Conservation (phyloP, 2,329 filamentous ascomycete genomes). For the Fusarium nanum region DNA sequence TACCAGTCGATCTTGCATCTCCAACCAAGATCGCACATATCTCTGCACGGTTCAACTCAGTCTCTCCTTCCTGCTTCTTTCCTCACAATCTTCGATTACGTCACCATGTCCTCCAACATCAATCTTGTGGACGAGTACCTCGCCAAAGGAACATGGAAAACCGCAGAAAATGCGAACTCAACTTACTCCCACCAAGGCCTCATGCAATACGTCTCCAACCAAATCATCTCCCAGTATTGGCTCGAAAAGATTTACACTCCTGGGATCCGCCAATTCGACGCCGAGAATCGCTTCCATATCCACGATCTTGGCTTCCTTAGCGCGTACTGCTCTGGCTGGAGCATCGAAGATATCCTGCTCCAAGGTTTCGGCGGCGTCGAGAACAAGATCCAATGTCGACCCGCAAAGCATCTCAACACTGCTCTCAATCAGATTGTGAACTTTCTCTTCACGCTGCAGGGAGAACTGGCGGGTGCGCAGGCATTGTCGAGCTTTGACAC, state of each 20-base stretch:
- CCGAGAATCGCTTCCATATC: conserved; percentile 42
- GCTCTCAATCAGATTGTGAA: conserved; percentile 45
- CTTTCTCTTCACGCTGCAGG: conserved; percentile 41
- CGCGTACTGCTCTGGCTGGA: conserved; percentile 44
- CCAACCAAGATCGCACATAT: background rate
- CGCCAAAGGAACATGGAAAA: conserved; percentile 40
- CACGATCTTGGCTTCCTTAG: conserved; percentile 43
- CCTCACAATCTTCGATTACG: no score
- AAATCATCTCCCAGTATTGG: conserved; percentile 43
- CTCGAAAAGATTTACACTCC: conserved; percentile 41
- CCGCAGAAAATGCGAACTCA: conserved; percentile 42
- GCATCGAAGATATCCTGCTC: conserved; percentile 40
- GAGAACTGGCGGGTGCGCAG: conserved; percentile 41
- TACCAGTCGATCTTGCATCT: background rate
- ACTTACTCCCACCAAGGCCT: conserved; percentile 43
- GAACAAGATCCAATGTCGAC: conserved; percentile 44
- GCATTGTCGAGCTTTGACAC: conserved; percentile 42
- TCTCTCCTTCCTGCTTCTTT: no score
- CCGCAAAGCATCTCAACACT: conserved; percentile 42
- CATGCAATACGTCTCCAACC: conserved; percentile 45
- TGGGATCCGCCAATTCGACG: conserved; percentile 31
- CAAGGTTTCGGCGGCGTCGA: conserved; percentile 42
- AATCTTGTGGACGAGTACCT: conserved; percentile 41
- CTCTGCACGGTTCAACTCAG: accelerated
- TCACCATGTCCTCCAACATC: conserved; percentile 24